A percentile compares a stretch with the other conserved stretches of the same genome.
These are phyloP conservation scores for Orbilia blumenaviensis DNA, from an alignment of 2,329 filamentous ascomycete species.

Conservation along the genomic window DNA sequence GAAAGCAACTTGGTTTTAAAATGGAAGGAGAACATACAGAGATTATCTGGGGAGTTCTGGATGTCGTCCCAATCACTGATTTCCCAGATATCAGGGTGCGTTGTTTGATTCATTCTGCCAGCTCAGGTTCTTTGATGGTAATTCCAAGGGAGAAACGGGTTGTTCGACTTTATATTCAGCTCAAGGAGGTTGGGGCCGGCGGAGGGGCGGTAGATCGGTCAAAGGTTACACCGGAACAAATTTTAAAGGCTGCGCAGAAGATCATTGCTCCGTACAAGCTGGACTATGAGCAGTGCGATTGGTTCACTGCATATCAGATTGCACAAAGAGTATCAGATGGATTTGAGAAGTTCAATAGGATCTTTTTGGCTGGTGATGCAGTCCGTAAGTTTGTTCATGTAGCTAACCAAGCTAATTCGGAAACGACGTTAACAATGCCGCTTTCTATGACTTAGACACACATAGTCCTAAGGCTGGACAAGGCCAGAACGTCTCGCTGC, in stretches of 20 bases:
- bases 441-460: constrained; percentile 61
- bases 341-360: constrained; percentile 66
- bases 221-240: constrained; percentile 71
- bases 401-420: not conserved
- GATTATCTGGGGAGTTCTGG: constrained; percentile 66
- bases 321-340: constrained; percentile 71
- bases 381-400: constrained; percentile 63
- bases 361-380: constrained; percentile 77
- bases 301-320: constrained; percentile 75
- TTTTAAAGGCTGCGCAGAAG: constrained; percentile 71
- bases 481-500: constrained; percentile 78
- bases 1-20: constrained; percentile 68
- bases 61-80: constrained; percentile 67
- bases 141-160: constrained; percentile 72
- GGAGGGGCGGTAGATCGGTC: constrained; percentile 67
- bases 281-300: constrained; percentile 71
- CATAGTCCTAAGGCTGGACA: constrained; percentile 72
- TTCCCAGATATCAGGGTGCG: constrained; percentile 62
- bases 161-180: constrained; percentile 73
- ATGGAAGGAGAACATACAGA: constrained; percentile 69
- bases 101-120: constrained; percentile 65
- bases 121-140: constrained; percentile 70
- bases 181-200: constrained; percentile 65
- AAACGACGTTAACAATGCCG: not conserved
- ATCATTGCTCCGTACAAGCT: constrained; percentile 75